Percentiles rank a stretch among this genome's conserved stretches.
phyloP scores from a whole-genome alignment of 352 stramenopile genomes.

The Sclerospora graminicola region DNA sequence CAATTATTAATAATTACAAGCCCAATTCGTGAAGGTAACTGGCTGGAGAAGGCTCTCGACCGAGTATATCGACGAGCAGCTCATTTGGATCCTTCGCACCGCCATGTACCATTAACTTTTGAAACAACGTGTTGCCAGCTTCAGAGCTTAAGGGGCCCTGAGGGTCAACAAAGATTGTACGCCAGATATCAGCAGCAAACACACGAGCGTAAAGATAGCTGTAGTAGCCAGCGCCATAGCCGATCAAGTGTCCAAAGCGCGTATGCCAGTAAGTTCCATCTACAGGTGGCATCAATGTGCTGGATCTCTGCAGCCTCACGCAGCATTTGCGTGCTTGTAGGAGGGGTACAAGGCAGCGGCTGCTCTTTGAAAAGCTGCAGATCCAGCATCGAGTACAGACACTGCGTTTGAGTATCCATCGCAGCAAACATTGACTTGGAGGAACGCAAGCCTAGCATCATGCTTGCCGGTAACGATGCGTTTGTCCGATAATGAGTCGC shows the following conservation, averaged over 20 bases:
- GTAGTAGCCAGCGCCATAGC: slow-evolving; percentile 89
- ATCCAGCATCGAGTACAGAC: slow-evolving; percentile 74
- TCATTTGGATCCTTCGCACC: slow-evolving; percentile 81
- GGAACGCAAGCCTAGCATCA: slow-evolving; percentile 60
- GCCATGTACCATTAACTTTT: slow-evolving; percentile 77
- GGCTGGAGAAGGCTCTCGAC: slow-evolving; percentile 34
- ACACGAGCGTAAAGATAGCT: slow-evolving; percentile 87
- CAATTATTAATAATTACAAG: slow-evolving; percentile 20
- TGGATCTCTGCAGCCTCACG: slow-evolving; percentile 56
- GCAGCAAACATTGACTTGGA: slow-evolving; percentile 86
- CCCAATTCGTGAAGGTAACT: slow-evolving; percentile 71
- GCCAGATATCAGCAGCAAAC: slow-evolving; percentile 86
- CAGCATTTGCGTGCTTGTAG: slow-evolving; percentile 48
- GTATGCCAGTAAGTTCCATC: slow-evolving; percentile 77
- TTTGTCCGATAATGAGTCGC: slow-evolving; percentile 75
- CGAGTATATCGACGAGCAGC: slow-evolving; percentile 68
- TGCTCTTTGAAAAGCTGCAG: slow-evolving; percentile 59
- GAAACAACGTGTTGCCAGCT: slow-evolving; percentile 51
- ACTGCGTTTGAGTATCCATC: slow-evolving; percentile 84
- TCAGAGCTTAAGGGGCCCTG: slow-evolving; percentile 38
- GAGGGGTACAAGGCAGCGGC: slow-evolving; percentile 26
- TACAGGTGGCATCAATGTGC: slow-evolving; percentile 67
- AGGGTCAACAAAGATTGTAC: slow-evolving; percentile 47
- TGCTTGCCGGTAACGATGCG: slow-evolving; percentile 57
- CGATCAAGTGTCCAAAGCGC: slow-evolving; percentile 83